Base-by-base conservation (phyloP, 2,329 filamentous ascomycete genomes). In the Erysiphe neolycopersici region DNA sequence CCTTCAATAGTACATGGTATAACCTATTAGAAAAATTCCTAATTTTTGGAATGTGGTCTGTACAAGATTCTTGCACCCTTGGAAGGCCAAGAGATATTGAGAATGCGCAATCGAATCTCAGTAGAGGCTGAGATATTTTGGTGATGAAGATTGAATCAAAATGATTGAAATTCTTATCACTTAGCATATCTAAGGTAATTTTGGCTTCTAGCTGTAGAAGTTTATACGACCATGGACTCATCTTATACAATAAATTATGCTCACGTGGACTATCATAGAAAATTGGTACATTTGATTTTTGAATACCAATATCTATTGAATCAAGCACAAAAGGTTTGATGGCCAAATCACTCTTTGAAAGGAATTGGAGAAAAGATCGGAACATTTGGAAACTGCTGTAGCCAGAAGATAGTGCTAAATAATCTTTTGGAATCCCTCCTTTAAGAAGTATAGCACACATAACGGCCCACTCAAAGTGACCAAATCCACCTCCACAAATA, bases 311-410 rank as follows among this genome's bases (percentile, higher is more conserved):
- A 55, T 59, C 52, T 54, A 62, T 22, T 46, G 59, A 53, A 51
- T 65, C 51, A 46, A 73, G 53, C 48, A 65, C 47, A 55, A 76
- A 67, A 0, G 79, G 73, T 50, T 71, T 79, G 52, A 71, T 76
- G 45, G 63, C 64, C 44, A 94, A 63, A 53, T 93, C 76, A 33
- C 71, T 76, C 1, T 71, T 69, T 1, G 79, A 74, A 16, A 98
- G 63, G 51, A 87, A 89, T 56, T 94, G 87, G n/a, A 98, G 63
- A 1, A 77, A 75, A 2, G 83, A 85, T 60, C 94, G 95, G 68
- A 98, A 94, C 38, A 95, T 67, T 59, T 95, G 87, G 19, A 87
- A 89, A 59, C 79, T 79, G 62, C 79, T 93, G 53, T 93, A 79
- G 8, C 81, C 81, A 5, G 72, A 66, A 5, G 84, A 83, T 14